phyloP scores from a whole-genome alignment of 306 rosid genomes.

The Hippophae rhamnoides region DNA sequence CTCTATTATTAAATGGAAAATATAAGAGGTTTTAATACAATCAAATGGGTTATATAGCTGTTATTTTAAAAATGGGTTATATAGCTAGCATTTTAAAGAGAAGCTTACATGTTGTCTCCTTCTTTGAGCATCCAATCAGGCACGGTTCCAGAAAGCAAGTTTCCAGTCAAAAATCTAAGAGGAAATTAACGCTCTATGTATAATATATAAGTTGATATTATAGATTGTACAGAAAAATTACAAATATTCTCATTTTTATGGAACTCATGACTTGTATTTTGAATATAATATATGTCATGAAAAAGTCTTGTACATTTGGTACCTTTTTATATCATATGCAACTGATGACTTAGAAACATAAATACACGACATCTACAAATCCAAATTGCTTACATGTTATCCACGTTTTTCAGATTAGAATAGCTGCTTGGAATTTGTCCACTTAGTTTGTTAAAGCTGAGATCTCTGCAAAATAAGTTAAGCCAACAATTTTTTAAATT shows the following conservation, averaged over 20 bases:
- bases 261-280: no score
- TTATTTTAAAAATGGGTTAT: background rate
- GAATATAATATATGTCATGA: no score
- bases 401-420: slow-evolving; percentile 4
- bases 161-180: slow-evolving; percentile 52
- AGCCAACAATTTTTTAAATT: background rate
- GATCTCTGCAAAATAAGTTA: slow-evolving; percentile 48
- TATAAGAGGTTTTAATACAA: no score
- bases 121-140: slow-evolving; percentile 25
- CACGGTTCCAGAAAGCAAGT: slow-evolving; percentile 38
- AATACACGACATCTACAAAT: background rate
- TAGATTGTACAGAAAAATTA: no score
- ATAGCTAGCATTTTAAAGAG: slow-evolving; percentile 9
- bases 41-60: no score
- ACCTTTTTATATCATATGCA: no score
- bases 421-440: slow-evolving; percentile 46
- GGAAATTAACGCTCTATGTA: background rate
- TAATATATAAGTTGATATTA: background rate
- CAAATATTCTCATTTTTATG: no score
- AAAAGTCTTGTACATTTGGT: no score
- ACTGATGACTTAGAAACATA: background rate
- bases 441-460: slow-evolving; percentile 60
- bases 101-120: slow-evolving; percentile 32
- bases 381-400: slow-evolving; percentile 40
- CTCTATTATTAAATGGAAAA: no score